phyloP scores from a whole-genome alignment of 2,329 filamentous ascomycete species.

The Beauveria sp. region DNA sequence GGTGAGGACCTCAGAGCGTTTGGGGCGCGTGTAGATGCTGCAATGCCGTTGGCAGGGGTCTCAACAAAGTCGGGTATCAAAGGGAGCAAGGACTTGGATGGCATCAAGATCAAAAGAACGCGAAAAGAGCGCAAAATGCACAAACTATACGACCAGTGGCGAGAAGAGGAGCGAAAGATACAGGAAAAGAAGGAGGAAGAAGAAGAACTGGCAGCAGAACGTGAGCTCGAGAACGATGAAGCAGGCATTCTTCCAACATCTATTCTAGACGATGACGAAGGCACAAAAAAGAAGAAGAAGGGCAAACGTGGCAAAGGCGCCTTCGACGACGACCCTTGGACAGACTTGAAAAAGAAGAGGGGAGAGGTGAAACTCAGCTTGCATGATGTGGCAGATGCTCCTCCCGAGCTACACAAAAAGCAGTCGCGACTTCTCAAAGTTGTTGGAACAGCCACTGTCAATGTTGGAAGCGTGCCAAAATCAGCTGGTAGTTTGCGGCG shows the following conservation, averaged over 20 bases:
- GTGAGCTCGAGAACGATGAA: conserved; percentile 53
- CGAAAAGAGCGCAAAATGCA: conserved; percentile 80
- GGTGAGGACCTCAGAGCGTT: conserved; percentile 82
- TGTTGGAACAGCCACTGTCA: conserved; percentile 24
- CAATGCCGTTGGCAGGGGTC: conserved; percentile 68
- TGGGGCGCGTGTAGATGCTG: conserved; percentile 72
- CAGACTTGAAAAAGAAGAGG: conserved; percentile 59
- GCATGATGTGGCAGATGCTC: conserved; percentile 62
- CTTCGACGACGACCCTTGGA: conserved; percentile 69
- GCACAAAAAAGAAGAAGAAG: conserved; percentile 25
- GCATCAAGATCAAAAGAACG: conserved; percentile 62
- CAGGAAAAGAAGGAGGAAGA: conserved; percentile 60
- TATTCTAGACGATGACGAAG: conserved; percentile 33
- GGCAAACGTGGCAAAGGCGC: conserved; percentile 41
- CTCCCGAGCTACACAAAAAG: conserved; percentile 59
- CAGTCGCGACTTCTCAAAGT: conserved; percentile 26
- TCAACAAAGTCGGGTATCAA: conserved; percentile 51
- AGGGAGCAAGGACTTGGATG: conserved; percentile 54
- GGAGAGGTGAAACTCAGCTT: conserved; percentile 40
- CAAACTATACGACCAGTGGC: conserved; percentile 72
- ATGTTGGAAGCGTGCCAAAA: conserved; percentile 31
- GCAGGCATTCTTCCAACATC: conserved; percentile 41
- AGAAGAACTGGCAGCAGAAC: conserved; percentile 54
- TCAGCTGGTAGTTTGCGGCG: conserved; percentile 31
- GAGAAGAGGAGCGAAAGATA: conserved; percentile 56